phyloP scores from a whole-genome alignment of 148 eudicot species.

The Dysphania ambrosioides region DNA sequence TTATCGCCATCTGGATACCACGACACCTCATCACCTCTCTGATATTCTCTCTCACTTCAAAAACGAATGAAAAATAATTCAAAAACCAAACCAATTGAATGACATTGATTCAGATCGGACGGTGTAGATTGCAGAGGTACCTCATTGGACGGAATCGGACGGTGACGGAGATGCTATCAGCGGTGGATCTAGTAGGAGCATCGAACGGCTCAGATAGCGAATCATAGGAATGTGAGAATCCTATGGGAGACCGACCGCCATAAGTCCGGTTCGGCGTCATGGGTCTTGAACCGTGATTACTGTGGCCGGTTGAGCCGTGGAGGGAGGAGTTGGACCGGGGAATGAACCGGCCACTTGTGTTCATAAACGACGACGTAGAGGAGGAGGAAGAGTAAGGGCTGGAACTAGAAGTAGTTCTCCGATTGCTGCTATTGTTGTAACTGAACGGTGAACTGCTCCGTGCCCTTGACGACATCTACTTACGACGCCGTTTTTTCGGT shows the following conservation, averaged over 20 bases:
- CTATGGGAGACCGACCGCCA: conserved; percentile 55
- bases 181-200: conserved; percentile 47
- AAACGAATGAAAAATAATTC: conserved; percentile 18
- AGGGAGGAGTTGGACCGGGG: conserved; percentile 50
- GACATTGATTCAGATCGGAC: neutral
- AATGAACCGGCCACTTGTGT: conserved; percentile 42
- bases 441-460: conserved; percentile 91
- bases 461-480: conserved; percentile 52
- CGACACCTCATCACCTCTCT: conserved; percentile 78
- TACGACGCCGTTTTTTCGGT: conserved; percentile 43
- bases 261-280: conserved; percentile 40
- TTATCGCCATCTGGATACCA: conserved; percentile 96
- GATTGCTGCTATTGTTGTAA: conserved; percentile 15
- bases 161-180: conserved; percentile 91
- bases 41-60: conserved; percentile 77
- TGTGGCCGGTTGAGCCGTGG: conserved; percentile 33
- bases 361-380: conserved; percentile 69
- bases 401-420: conserved; percentile 52
- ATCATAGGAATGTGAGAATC: conserved; percentile 51
- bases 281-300: conserved; percentile 51
- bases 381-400: conserved; percentile 74
- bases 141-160: conserved; percentile 88
- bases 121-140: no score
- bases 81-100: neutral
- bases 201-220: conserved; percentile 45